Conservation (phyloP, 1,139 yeast species). For the Lodderomyces margitis region DNA sequence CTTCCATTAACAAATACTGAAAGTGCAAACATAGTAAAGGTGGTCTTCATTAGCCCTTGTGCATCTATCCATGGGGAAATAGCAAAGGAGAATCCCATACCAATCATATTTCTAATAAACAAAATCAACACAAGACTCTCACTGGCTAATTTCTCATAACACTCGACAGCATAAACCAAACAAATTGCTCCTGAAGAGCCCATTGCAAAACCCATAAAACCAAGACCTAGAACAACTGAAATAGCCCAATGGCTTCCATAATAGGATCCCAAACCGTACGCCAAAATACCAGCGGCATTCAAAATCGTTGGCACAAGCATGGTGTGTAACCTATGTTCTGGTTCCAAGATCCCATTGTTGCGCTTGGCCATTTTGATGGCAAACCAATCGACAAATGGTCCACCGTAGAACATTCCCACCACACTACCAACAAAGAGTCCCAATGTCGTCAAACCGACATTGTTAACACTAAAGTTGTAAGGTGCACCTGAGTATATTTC, state of each 20-base stretch:
- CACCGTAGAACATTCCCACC: conserved; percentile 43
- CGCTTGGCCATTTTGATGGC: conserved; percentile 32
- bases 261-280: conserved; percentile 35
- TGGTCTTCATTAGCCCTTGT: conserved; percentile 34
- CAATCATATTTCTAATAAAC: conserved; percentile 46
- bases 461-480: conserved; percentile 33
- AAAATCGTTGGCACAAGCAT: conserved; percentile 39
- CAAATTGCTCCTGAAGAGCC: conserved; percentile 55
- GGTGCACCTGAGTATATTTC: conserved; percentile 36
- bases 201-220: conserved; percentile 56
- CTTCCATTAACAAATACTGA: conserved; percentile 44
- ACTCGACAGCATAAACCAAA: conserved; percentile 56
- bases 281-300: conserved; percentile 40
- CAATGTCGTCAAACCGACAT: conserved; percentile 43
- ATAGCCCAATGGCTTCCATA: conserved; percentile 48
- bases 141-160: conserved; percentile 55
- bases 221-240: conserved; percentile 52
- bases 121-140: conserved; percentile 55
- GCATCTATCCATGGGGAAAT: conserved; percentile 48
- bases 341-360: conserved; percentile 40
- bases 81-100: conserved; percentile 46
- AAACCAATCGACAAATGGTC: conserved; percentile 43
- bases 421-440: conserved; percentile 40
- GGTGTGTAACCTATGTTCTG: conserved; percentile 41
- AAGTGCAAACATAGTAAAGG: conserved; percentile 49